A percentile compares a stretch with the other conserved stretches of the same genome.
These are phyloP conservation scores for Durio zibethinus DNA, from an alignment of 345 rosid genomes.

Conservation along the genomic window DNA sequence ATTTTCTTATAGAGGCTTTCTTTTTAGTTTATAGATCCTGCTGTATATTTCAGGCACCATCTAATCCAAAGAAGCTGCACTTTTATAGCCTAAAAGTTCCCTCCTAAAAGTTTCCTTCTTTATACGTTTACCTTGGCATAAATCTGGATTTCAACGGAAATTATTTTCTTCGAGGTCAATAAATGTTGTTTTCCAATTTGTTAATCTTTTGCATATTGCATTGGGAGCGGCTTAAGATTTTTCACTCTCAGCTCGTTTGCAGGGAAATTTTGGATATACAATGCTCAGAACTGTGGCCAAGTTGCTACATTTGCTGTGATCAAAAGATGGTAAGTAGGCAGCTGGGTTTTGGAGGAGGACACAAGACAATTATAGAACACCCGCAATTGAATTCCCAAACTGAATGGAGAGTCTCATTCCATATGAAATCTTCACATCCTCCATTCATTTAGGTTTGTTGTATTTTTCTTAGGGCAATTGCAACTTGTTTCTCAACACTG, in stretches of 20 bases:
- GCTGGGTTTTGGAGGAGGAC: too few relatives aligned
- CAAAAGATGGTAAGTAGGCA: too few relatives aligned
- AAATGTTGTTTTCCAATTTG: not conserved
- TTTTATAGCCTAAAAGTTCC: conserved; percentile 18
- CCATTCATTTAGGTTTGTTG: too few relatives aligned
- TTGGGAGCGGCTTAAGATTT: not conserved
- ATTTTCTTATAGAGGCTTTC: conserved; percentile 14
- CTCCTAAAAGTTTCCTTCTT: not conserved
- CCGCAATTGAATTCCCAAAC: too few relatives aligned
- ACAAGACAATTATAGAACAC: too few relatives aligned
- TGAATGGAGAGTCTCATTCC: too few relatives aligned
- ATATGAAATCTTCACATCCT: too few relatives aligned
- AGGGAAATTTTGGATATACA: not conserved
- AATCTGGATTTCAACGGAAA: not conserved
- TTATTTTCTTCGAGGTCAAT: not conserved
- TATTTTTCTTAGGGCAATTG: conserved; percentile 83
- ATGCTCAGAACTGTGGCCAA: not conserved
- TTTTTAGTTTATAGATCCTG: conserved; percentile 22
- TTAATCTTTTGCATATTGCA: not conserved
- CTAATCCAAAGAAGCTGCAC: conserved; percentile 25
- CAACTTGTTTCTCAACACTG: conserved; percentile 95
- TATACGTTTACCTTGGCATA: not conserved
- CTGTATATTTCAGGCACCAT: conserved; percentile 31
- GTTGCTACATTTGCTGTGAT: not conserved
- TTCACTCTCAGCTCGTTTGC: not conserved